These are phyloP conservation scores for Streptanthus diversifolius DNA, from an alignment of 345 rosid species.

Conservation along the genomic window DNA sequence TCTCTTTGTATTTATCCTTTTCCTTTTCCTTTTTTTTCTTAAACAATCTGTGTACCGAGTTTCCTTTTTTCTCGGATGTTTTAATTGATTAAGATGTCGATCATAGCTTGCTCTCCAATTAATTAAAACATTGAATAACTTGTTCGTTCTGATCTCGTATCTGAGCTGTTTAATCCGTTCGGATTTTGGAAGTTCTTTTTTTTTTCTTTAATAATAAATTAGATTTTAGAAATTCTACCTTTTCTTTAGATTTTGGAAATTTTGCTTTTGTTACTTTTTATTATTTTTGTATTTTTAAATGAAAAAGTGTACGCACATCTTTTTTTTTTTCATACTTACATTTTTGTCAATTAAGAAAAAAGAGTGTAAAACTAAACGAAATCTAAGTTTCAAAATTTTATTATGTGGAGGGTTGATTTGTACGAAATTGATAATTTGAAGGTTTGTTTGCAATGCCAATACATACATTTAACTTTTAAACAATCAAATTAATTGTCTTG, in stretches of 20 bases:
- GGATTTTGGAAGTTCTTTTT: neutral
- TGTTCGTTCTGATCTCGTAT: neutral
- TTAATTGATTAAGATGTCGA: neutral
- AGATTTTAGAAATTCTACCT: neutral
- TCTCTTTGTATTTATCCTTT: neutral
- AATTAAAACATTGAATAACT: neutral
- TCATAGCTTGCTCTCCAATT: conserved; percentile 26
- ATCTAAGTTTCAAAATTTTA: neutral
- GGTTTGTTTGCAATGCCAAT: neutral
- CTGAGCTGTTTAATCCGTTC: conserved; percentile 1
- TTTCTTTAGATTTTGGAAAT: neutral
- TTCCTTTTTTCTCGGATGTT: conserved; percentile 16
- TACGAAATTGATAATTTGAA: neutral
- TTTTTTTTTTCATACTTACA: no score
- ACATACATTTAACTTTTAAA: neutral
- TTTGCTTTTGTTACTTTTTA: neutral
- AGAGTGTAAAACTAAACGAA: no score
- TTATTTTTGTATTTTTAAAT: no score
- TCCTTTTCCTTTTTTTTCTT: neutral
- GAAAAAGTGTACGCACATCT: no score
- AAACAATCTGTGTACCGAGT: neutral
- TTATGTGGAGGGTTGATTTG: neutral
- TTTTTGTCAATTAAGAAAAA: neutral
- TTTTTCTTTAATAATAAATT: neutral
- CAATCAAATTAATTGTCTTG: no score